These are phyloP conservation scores for Athelia psychrophila DNA, from an alignment of 1,284 basidiomycete species.

Conservation along the genomic window DNA sequence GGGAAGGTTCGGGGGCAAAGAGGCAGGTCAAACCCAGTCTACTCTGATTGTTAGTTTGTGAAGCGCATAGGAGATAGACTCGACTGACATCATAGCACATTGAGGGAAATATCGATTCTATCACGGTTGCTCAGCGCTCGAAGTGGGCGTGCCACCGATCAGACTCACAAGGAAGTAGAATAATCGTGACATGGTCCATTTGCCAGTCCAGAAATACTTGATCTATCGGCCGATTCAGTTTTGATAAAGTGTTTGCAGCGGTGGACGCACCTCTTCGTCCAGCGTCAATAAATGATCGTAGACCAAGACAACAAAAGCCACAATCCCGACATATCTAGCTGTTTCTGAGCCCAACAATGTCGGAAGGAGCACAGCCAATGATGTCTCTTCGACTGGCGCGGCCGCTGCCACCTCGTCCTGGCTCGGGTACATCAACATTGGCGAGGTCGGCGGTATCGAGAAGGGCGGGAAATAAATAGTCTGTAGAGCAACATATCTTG, in stretches of 20 bases:
- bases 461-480: too few species aligned
- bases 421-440: too few species aligned
- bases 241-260: background rate
- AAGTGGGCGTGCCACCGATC: too few species aligned
- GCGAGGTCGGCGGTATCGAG: too few species aligned
- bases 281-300: background rate
- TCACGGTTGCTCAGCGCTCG: background rate
- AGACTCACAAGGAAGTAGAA: constrained; percentile 22
- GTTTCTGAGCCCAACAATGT: background rate
- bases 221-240: constrained; percentile 10
- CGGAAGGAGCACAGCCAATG: too few species aligned
- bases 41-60: background rate
- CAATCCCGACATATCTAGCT: background rate
- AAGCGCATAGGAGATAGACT: too few species aligned
- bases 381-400: too few species aligned
- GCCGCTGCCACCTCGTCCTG: too few species aligned
- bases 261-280: background rate
- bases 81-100: constrained; percentile 15
- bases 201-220: constrained; percentile 23
- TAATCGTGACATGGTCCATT: constrained; percentile 19
- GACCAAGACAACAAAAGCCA: background rate
- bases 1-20: too few species aligned
- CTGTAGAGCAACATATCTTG: too few species aligned
- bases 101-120: constrained; percentile 24
- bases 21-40: background rate